A percentile compares a stretch with the other conserved stretches of the same genome.
These are phyloP conservation scores for Barnettozyma populi DNA, from an alignment of 805 yeast genomes.

Conservation along the genomic window DNA sequence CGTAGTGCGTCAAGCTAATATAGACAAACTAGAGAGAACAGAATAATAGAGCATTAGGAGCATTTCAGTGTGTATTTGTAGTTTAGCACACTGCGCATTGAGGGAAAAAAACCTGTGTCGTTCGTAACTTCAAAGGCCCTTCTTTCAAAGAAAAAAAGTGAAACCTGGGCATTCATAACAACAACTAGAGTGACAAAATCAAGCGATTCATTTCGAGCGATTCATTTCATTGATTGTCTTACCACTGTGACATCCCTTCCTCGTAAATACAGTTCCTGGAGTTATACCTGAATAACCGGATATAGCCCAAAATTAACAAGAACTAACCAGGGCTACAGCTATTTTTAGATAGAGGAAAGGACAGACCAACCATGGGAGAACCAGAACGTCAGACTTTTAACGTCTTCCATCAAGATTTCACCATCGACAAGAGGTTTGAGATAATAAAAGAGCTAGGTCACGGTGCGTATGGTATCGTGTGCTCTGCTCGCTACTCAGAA, in stretches of 20 bases:
- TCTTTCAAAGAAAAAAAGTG: not conserved
- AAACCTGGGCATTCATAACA: not conserved
- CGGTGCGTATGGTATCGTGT: conserved; percentile 96
- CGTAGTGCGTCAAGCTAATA: not conserved
- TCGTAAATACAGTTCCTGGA: not conserved
- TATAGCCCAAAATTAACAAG: not conserved
- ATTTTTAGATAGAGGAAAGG: not conserved
- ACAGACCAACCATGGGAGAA: conserved; percentile 20
- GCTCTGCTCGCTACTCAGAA: conserved; percentile 81
- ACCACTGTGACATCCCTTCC: not conserved
- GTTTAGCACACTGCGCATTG: not conserved
- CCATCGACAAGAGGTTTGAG: conserved; percentile 84
- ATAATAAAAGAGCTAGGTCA: conserved; percentile 92
- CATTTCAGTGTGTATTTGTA: not conserved
- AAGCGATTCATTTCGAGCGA: not conserved
- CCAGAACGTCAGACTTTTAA: conserved; percentile 46
- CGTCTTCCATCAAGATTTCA: conserved; percentile 85
- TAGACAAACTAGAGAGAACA: too few species aligned
- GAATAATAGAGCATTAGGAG: too few species aligned
- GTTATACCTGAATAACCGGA: not conserved
- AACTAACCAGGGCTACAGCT: not conserved
- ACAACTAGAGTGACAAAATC: not conserved
- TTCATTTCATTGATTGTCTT: not conserved
- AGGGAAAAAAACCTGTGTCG: not conserved
- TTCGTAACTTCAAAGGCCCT: not conserved